Evolutionary conservation across 371 early-diverging fungal species (phyloP), one percentile per base, ranked within the genome.

Genomic region (Sporodiniella umbellata): DNA sequence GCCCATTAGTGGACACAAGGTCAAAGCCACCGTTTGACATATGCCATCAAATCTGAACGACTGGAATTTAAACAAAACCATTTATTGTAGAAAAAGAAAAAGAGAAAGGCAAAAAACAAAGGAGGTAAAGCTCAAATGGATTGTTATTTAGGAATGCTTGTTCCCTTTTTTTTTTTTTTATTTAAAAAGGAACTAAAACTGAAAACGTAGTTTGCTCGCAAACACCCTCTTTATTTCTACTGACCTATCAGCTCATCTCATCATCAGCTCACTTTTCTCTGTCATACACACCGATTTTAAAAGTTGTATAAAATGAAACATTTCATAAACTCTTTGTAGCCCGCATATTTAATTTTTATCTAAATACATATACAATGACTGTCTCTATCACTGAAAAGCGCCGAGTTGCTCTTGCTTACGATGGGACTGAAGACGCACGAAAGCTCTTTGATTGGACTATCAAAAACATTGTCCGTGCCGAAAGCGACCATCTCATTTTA

Each of bases 1-100:
- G 25, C 89, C 90, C 45, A 96, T 87, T 33, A 94, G 76, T 24
- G 95, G 92, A 67, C 97, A 96, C 24, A 94, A 66, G 5, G 94
- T 80, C 59, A 94, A 70, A 23, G 91, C 82, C 19, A 90, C 86
- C 22, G 80, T 82, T 49, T 79, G 74, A 71, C 97, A 96, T 50
- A 94, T 85, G 56, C 80, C 80, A 77, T 89, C 86, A 68, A 93
- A 96, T 54, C 80, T 81, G 48, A 74, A 68, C 2, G 54, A 42
- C 33, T 74, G 70, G 47, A 74, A 70, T 47, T 50, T 59, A 51
- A 67, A 66, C 28, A 64, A 53, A 10, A 74, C 46, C 48, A 54
- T 53, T 18, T 37, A 42, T 23, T 11, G 14, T 24, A 14, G 19
- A 37, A 30, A 28, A 52, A 31, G 45, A 46, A 39, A 47, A 37